phyloP scores from a whole-genome alignment of 306 rosid species.

The Citrullus amarus region DNA sequence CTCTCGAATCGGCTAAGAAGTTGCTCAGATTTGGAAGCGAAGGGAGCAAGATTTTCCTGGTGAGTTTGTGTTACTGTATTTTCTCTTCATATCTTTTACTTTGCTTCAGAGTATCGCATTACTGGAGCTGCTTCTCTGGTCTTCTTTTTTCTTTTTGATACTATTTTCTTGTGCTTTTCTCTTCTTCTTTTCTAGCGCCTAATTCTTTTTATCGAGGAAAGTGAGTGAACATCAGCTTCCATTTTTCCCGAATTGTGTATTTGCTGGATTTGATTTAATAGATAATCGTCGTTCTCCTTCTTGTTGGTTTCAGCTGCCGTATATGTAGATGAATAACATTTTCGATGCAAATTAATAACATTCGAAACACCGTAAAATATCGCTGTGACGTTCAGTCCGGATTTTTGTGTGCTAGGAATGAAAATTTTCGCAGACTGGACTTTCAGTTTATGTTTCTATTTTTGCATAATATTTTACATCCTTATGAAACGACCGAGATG shows the following conservation, averaged over 20 bases:
- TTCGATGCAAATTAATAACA: background rate
- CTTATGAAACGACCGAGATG: background rate
- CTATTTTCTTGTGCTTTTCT: background rate
- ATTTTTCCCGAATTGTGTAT: background rate
- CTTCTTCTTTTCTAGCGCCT: background rate
- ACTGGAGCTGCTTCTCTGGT: background rate
- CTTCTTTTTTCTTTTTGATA: background rate
- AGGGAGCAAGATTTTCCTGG: constrained; percentile 88
- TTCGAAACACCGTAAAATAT: background rate
- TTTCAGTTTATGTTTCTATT: background rate
- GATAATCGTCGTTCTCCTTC: background rate
- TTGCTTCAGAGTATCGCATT: background rate
- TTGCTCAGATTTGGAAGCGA: constrained; percentile 72
- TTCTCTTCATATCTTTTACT: background rate
- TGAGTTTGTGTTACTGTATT: constrained; percentile 23
- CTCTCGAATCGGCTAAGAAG: constrained; percentile 57
- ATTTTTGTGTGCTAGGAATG: background rate
- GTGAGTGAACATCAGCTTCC: background rate
- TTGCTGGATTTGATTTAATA: background rate
- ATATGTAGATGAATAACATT: background rate
- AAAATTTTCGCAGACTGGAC: background rate
- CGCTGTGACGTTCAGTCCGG: background rate
- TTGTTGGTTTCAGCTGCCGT: background rate
- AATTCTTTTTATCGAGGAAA: background rate
- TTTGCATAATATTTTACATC: background rate